Base-by-base conservation (phyloP, 768 basidiomycete genomes). In the Exsudoporus frostii region DNA sequence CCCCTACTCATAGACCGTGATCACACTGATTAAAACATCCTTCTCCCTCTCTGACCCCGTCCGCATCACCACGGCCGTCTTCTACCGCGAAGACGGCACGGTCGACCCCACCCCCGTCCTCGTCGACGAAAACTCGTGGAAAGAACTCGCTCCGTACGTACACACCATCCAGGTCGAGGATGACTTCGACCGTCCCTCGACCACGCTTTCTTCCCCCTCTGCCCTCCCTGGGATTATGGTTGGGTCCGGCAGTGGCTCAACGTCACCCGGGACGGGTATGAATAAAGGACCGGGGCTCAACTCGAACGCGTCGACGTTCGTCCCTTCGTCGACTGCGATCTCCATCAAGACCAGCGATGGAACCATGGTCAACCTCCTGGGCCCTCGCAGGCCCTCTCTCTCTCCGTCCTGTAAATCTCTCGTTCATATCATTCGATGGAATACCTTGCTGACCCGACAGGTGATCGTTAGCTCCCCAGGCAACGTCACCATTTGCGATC, bases 111-210 rank as follows among this genome's bases (percentile, higher is more conserved):
- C 57, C 0, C 57, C 57, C 15, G 57, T 59, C n/a, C 49, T 61
- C 20, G 41, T 69, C 20, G 68, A 69, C 24, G 69, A 71, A 22
- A 65, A 68, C 41, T 69, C 68, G 32, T 69, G 68, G 69, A 63
- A 59, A 15, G 68, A 71, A 30, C 65, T 71, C 22, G 68, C 52
- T 0, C 65, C 69, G 27, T 68, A 69, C 24, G 50, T 69, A 13
- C 70, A 69, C 37, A 65, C 63, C 6, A 45, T 71, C 30, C 63
- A 71, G 45, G 53, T 71, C 25, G 69, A 71, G 22, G 69, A 67
- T 27, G 65, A 59, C 51, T 37, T 27, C 37, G 55, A 71, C 10
- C 67, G 57, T 22, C 43, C 58, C 5, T 50, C 53, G 11, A 58
- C 29, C 20, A 49, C 56, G 10, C 37, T 24, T 39, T 55, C 68